Evolutionary conservation across 495 filamentous ascomycete species (phyloP).

Genomic region (Talaromyces thailandensis): DNA sequence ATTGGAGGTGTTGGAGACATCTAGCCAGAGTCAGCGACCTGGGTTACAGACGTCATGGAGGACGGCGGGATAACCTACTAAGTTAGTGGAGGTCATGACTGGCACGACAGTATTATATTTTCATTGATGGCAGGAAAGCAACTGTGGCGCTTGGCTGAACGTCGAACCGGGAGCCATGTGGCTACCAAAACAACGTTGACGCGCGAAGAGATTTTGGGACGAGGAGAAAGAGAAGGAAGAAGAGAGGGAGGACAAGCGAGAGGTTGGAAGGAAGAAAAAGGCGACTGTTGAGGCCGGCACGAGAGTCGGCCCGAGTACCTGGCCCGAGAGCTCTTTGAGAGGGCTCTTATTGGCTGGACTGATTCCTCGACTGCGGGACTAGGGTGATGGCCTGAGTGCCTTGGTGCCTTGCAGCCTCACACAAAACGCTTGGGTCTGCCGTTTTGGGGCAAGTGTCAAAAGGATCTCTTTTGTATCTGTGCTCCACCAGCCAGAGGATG

Average conservation of each 20-base stretch:
- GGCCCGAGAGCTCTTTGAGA: neutral
- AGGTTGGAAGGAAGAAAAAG: conserved; percentile 13
- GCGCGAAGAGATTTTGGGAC: conserved; percentile 4
- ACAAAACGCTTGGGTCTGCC: neutral
- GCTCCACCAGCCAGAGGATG: neutral
- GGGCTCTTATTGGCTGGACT: neutral
- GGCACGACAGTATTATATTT: neutral
- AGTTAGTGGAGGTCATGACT: conserved; percentile 6
- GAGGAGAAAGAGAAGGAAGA: conserved; percentile 8
- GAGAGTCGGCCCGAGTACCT: conserved; percentile 7
- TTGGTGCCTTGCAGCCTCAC: neutral
- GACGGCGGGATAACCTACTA: neutral
- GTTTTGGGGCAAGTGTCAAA: neutral
- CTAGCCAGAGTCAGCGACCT: conserved; percentile 35
- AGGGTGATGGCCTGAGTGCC: neutral
- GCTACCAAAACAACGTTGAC: conserved; percentile 6
- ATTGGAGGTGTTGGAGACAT: conserved; percentile 57
- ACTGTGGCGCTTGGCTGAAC: neutral
- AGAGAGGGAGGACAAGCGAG: conserved; percentile 15
- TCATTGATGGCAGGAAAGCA: neutral
- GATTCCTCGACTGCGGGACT: neutral
- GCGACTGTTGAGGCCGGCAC: conserved; percentile 9
- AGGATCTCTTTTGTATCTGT: neutral
- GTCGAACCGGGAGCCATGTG: conserved; percentile 21
- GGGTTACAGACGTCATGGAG: neutral